phyloP scores from a whole-genome alignment of 176 grass and related monocot genomes.

The Canna indica region DNA sequence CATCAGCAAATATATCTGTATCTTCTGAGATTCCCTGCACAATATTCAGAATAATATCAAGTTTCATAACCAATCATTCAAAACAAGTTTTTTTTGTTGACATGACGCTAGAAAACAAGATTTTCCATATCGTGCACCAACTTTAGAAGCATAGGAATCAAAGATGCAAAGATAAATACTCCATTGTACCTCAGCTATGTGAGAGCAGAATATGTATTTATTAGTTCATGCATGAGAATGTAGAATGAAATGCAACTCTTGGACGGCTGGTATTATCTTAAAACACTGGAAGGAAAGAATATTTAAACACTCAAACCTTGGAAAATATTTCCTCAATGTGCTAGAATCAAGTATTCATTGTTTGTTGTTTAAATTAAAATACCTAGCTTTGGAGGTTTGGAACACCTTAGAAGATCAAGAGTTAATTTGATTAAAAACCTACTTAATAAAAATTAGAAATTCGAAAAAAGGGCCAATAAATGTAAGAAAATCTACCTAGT shows the following conservation, averaged over 20 bases:
- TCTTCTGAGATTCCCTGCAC: conserved; percentile 60
- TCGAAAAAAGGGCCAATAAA: no score
- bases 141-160: not conserved
- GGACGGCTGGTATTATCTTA: no score
- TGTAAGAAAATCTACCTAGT: no score
- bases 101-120: not conserved
- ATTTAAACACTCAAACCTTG: not conserved
- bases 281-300: not conserved
- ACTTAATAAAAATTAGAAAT: no score
- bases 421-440: no score
- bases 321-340: no score
- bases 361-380: no score
- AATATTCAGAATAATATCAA: conserved; percentile 14
- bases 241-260: not conserved
- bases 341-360: no score
- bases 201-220: no score
- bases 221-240: not conserved
- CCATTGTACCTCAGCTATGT: not conserved
- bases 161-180: not conserved
- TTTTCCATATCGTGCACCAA: not conserved
- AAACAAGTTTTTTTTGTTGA: not conserved
- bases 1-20: conserved; percentile 23
- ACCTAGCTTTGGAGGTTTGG: no score
- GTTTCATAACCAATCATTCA: not conserved
- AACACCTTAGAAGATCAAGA: no score